phyloP scores from a whole-genome alignment of 2,329 filamentous ascomycete genomes.

The Orbilia quercus region DNA sequence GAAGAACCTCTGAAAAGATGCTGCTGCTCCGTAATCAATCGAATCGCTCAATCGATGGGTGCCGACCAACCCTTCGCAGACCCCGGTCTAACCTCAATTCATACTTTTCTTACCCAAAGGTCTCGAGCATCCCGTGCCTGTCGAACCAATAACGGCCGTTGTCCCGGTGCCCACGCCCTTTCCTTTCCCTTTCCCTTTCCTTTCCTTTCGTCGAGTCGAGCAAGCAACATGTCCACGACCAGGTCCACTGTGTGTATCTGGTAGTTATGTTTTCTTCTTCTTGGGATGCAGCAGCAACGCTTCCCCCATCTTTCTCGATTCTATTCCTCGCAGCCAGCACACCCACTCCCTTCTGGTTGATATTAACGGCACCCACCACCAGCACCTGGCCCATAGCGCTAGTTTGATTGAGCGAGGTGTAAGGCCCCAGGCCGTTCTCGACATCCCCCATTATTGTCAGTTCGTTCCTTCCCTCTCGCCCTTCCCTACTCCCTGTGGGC shows the following conservation, averaged over 20 bases:
- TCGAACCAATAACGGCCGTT: neutral
- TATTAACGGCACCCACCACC: constrained; percentile 51
- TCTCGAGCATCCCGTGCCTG: neutral
- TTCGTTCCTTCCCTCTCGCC: constrained; percentile 19
- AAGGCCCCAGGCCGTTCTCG: constrained; percentile 53
- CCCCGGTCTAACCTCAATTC: constrained; percentile 15
- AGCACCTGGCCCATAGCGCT: constrained; percentile 51
- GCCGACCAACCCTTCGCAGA: neutral
- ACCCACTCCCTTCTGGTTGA: constrained; percentile 43
- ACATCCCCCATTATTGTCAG: constrained; percentile 40
- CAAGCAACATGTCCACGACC: neutral
- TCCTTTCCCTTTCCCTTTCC: neutral
- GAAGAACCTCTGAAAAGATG: no score
- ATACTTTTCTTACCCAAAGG: constrained; percentile 3
- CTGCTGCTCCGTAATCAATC: constrained; percentile 8
- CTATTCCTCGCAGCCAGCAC: constrained; percentile 46
- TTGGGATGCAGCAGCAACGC: no score
- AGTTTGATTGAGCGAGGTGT: constrained; percentile 50
- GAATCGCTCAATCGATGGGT: neutral
- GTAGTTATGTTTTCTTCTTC: constrained; percentile 30
- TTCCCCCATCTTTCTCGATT: constrained; percentile 28
- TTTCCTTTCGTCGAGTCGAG: no score
- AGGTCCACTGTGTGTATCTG: constrained; percentile 4
- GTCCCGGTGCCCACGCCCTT: neutral
- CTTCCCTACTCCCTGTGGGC: constrained; percentile 16